Base-by-base conservation (phyloP, 208 protist species). In the Leptomonas pyrrhocoris region DNA sequence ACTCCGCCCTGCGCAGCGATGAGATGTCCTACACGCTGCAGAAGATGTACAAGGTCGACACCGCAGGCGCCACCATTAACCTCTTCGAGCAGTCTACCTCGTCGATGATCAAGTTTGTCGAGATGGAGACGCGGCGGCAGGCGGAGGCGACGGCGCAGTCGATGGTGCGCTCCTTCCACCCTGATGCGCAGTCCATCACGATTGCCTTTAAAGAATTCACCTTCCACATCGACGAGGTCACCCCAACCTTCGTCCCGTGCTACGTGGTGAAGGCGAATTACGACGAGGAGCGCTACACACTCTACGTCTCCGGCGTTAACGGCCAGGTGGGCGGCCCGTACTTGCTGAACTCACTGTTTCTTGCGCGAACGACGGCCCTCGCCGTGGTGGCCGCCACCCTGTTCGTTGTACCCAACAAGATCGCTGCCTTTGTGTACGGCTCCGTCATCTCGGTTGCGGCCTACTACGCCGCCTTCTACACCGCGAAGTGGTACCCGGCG, bases 31-130 rank as follows among this genome's bases (percentile, higher is more conserved):
- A 90, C 48, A 64, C 80, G 27, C 55, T 94, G 73, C 51, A 68
- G 19, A 89, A 89, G 62, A 88, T 94, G 79, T 59, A 57, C 53
- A 38, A 61, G 21, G 62, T 96, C 15, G 80, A 96, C 81, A 89
- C 84, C 13, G 82, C 71, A 9, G 69, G 74, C 11, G 92, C 86
- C 21, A 87, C 74, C 28, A 85, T 96, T 28, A 92, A 94, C 66
- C 73, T 94, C 15, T 96, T 96, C 71, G 92, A 96, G 81, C 85
- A 94, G 54, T 96, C 92, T n/a, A 93, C 81, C 0, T 57, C 43
- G 8, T 89, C 86, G 21, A 77, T 94, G 68, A 69, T 77, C 18
- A 48, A 79, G 3, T 84, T 93, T 73, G 68, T 96, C 0, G 51
- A 89, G 23, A 67, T 79, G 48, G 78, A 86, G 27, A 88, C 94